Conservation (phyloP, 108 stramenopile species). For the Skeletonema grethae region DNA sequence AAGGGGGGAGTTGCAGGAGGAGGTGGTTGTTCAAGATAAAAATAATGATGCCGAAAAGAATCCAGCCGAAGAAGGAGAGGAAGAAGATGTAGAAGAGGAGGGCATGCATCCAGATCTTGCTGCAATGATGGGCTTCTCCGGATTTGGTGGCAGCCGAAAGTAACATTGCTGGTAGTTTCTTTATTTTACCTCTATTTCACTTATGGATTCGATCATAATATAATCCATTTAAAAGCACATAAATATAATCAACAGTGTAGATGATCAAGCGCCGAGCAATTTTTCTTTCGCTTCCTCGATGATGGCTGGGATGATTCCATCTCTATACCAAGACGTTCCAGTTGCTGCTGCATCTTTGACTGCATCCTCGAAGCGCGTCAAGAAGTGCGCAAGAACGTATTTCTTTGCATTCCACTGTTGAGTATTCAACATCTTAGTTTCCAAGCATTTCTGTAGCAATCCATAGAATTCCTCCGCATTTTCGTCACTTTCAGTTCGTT, state of each 20-base stretch:
- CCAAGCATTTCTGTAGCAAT: not conserved
- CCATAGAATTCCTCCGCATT: not conserved
- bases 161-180: not conserved
- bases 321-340: not conserved
- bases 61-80: slow-evolving; percentile 23
- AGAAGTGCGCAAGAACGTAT: not conserved
- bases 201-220: not conserved
- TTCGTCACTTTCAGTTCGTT: not conserved
- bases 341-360: not conserved
- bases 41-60: slow-evolving; percentile 36
- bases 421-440: not conserved
- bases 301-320: not conserved
- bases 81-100: slow-evolving; percentile 71
- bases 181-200: not conserved
- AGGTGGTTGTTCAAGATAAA: not conserved
- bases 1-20: slow-evolving; percentile 27
- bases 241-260: not conserved
- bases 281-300: not conserved
- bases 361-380: not conserved
- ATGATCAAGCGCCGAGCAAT: not conserved
- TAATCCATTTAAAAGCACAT: not conserved
- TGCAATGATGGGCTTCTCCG: slow-evolving; percentile 95
- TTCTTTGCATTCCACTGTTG: slow-evolving; percentile 1
- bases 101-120: slow-evolving; percentile 84
- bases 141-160: slow-evolving; percentile 71